Conservation (phyloP, 2,329 filamentous ascomycete genomes). For the Penicillium palitans region DNA sequence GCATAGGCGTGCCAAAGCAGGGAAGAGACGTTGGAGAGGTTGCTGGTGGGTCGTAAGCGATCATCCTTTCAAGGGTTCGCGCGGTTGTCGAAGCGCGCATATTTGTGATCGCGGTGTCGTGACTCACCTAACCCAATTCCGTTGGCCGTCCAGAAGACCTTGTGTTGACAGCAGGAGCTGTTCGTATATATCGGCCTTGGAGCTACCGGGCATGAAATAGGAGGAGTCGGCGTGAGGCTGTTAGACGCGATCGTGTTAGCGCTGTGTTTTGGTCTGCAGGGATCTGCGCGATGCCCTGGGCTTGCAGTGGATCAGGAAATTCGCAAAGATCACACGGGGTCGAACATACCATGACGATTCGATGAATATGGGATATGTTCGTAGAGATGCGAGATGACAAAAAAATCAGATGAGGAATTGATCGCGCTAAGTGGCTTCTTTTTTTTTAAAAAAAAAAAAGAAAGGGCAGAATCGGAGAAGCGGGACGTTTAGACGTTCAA, state of each 20-base stretch:
- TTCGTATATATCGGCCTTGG: slow-evolving; percentile 46
- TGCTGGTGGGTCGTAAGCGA: slow-evolving; percentile 30
- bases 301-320: background rate
- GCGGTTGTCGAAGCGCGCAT: background rate
- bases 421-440: background rate
- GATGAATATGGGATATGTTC: background rate
- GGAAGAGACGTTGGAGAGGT: slow-evolving; percentile 50
- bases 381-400: background rate
- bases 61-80: background rate
- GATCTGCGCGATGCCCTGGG: background rate
- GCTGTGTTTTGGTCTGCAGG: background rate
- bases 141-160: slow-evolving; percentile 43
- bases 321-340: background rate
- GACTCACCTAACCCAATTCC: slow-evolving; percentile 48
- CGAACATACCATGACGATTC: slow-evolving; percentile 3
- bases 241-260: slow-evolving; percentile 7
- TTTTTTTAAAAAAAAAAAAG: background rate
- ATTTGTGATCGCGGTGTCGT: background rate
- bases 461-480: slow-evolving; percentile 1
- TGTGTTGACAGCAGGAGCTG: slow-evolving; percentile 43
- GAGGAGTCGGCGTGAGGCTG: slow-evolving; percentile 52
- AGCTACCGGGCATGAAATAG: slow-evolving; percentile 40
- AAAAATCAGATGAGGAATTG: background rate
- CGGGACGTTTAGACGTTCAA: background rate
- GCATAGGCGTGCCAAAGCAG: slow-evolving; percentile 52